A percentile compares a stretch with the other conserved stretches of the same genome.
phyloP scores from a whole-genome alignment of 345 rosid genomes.

The Eucalyptus pauciflora region DNA sequence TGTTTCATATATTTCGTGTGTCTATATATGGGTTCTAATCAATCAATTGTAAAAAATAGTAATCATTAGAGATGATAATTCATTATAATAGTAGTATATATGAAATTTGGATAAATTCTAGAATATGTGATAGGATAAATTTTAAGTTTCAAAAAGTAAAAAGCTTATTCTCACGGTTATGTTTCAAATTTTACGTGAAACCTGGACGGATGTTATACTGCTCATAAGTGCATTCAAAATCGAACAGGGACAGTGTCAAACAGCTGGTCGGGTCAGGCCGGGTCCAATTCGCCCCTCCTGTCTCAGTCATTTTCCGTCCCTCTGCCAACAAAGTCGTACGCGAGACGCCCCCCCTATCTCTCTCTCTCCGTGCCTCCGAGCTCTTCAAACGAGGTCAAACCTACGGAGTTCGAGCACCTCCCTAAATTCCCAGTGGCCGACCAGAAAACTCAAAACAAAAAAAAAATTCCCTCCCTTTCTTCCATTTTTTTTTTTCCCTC shows the following conservation, averaged over 20 bases:
- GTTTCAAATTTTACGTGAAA: neutral
- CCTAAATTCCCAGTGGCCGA: neutral
- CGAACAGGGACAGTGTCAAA: neutral
- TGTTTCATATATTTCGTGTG: no score
- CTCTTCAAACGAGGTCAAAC: constrained; percentile 1
- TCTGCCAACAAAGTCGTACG: neutral
- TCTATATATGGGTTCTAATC: fast-evolving
- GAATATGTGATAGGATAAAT: no score
- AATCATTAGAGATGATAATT: no score
- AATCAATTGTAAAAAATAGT: no score
- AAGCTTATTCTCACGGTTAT: no score
- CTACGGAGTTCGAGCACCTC: neutral
- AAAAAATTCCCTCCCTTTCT: neutral
- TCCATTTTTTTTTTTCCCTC: neutral
- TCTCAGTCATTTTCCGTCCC: neutral
- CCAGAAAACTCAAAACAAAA: neutral
- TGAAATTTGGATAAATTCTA: no score
- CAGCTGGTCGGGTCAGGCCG: neutral
- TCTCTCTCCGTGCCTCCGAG: neutral
- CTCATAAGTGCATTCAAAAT: neutral
- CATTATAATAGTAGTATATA: fast-evolving
- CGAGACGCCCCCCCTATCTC: neutral
- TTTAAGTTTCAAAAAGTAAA: no score
- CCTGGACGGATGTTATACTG: neutral
- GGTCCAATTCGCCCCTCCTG: neutral